These are phyloP conservation scores for Kurtzmaniella quercitrusa DNA, from an alignment of 1,139 yeast genomes.

Conservation along the genomic window DNA sequence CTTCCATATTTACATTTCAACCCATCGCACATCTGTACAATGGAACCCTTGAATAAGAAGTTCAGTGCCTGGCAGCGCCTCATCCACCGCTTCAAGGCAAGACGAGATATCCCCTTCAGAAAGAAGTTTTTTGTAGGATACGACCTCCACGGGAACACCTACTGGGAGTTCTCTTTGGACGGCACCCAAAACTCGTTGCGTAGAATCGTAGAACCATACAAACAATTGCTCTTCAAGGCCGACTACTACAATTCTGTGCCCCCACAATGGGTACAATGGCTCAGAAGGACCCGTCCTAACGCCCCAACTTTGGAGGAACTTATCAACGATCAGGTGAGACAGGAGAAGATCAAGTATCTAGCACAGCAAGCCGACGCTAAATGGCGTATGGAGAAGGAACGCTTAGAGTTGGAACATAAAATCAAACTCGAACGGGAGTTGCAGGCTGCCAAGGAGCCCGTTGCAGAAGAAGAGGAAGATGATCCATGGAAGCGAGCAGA, in stretches of 20 bases:
- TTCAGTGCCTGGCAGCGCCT: conserved; percentile 42
- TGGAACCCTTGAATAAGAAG: conserved; percentile 36
- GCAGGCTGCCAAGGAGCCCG: conserved; percentile 19
- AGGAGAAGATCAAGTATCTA: conserved; percentile 48
- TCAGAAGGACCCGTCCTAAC: conserved; percentile 54
- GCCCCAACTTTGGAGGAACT: conserved; percentile 66
- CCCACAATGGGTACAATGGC: conserved; percentile 83
- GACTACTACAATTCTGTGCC: conserved; percentile 51
- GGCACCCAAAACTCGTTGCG: conserved; percentile 44
- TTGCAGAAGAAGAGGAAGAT: conserved; percentile 30
- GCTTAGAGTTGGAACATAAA: conserved; percentile 31
- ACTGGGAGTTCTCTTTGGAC: conserved; percentile 71
- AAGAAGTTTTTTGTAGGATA: conserved; percentile 59
- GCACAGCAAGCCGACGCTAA: conserved; percentile 59
- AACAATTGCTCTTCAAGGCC: conserved; percentile 36
- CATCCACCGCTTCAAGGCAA: conserved; percentile 55
- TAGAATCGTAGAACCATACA: conserved; percentile 46
- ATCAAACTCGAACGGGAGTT: conserved; percentile 31
- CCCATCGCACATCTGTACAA: no score
- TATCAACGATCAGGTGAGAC: conserved; percentile 52
- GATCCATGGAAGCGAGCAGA: conserved; percentile 10
- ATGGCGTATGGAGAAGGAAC: conserved; percentile 44
- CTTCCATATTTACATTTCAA: no score
- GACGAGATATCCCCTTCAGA: conserved; percentile 64
- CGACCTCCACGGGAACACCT: conserved; percentile 77